Evolutionary conservation across 441 rosid species (phyloP).

Genomic region (Jatropha multifida): DNA sequence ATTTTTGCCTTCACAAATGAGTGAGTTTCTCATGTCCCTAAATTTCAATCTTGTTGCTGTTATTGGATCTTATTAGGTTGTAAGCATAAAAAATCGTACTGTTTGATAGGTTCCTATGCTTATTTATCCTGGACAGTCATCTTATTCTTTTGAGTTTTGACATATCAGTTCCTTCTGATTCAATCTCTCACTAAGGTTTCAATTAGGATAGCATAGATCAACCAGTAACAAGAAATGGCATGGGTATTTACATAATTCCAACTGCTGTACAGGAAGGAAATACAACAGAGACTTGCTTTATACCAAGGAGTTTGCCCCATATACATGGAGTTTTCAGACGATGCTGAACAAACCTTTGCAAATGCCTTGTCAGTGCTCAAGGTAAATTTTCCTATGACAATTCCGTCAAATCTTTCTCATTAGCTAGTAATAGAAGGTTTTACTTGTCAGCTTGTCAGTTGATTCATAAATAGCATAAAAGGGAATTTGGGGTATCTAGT

Average conservation of each 20-base stretch:
- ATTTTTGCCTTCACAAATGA: conserved; percentile 95
- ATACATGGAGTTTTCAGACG: conserved; percentile 84
- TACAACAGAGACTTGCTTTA: conserved; percentile 82
- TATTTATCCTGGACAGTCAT: background rate
- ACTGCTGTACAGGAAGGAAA: conserved; percentile 62
- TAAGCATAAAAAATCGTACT: conserved; percentile 3
- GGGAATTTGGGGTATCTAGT: background rate
- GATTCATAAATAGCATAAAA: background rate
- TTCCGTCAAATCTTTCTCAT: background rate
- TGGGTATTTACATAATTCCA: conserved; percentile 17
- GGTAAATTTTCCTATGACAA: conserved; percentile 35
- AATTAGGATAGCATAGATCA: background rate
- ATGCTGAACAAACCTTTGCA: conserved; percentile 85
- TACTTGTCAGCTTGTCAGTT: background rate
- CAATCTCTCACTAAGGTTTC: background rate
- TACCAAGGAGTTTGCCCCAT: conserved; percentile 95
- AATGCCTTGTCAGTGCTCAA: conserved; percentile 68
- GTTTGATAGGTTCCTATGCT: background rate
- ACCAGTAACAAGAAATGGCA: background rate
- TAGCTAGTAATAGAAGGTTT: conserved; percentile 1
- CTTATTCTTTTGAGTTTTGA: background rate
- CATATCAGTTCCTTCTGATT: background rate
- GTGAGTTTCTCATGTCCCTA: conserved; percentile 40
- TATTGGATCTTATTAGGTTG: background rate
- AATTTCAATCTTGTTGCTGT: conserved; percentile 1